Evolutionary conservation across 768 basidiomycete genomes (phyloP), one percentile per base, ranked within the genome.

Genomic region (Lactarius quietus): DNA sequence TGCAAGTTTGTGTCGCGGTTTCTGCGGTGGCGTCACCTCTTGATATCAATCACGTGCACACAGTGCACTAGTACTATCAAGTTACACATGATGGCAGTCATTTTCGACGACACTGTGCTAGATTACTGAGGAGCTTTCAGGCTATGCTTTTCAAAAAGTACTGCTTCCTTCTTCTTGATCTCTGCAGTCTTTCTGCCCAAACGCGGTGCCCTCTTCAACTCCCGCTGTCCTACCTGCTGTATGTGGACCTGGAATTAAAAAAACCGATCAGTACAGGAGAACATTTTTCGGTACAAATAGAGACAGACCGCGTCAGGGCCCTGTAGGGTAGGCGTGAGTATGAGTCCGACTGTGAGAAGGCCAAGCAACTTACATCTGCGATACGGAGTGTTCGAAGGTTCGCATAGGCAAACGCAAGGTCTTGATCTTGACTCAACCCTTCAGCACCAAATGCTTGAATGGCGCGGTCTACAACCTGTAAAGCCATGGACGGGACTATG

Each of bases 391-490:
- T 97, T 61, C 97, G 84, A 69, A 98, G 74, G 10, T 84, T 83
- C 31, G 93, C 90, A 82, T 86, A 98, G 65, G 83, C 82, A 57
- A 76, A 72, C 0, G 96, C 94, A 38, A 99, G 84, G 26, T 86
- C 84, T 39, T 88, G 88, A 71, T 98, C 96, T 77, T 97, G 93
- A 28, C 84, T 91, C 53, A 99, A 78, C 38, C 97, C 97, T 76
- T 98, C 96, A n/a, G 95, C 97, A 59, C 97, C 97, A 71, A 90
- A 94, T 0, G 91, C 81, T 79, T 99, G 97, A 58, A 98, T 98
- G 2, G 94, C 90, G n/a, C 94, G 88, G 77, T 99, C 97, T 43
- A 98, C 82, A 54, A 99, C 90, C 28, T 80, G 78, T 56, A 92
- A 81, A 0, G 95, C 96, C 90, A 96, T 93, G 0, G 83, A 83